Conservation (phyloP, 2,329 filamentous ascomycete genomes). For the Alternaria novae-zelandiae region DNA sequence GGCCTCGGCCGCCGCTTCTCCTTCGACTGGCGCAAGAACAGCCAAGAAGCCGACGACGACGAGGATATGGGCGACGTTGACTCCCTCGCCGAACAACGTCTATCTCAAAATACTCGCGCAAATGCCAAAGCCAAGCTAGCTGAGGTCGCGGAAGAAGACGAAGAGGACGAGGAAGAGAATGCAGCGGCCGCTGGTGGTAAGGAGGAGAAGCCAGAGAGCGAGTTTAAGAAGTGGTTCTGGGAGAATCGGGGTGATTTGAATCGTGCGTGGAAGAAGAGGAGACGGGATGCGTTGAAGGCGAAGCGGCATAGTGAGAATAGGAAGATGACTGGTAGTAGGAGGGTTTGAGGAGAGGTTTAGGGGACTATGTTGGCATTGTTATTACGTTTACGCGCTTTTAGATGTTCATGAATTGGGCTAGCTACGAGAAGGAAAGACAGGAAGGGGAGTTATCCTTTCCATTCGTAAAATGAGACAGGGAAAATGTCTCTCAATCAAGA, state of each 20-base stretch:
- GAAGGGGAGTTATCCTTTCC: background rate
- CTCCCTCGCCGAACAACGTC: conserved; percentile 27
- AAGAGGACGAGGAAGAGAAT: conserved; percentile 24
- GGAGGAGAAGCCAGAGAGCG: conserved; percentile 56
- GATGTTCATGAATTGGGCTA: background rate
- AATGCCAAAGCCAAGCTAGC: conserved; percentile 27
- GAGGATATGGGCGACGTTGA: conserved; percentile 45
- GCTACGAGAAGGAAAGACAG: background rate
- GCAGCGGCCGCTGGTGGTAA: conserved; percentile 10
- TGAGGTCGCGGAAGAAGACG: conserved; percentile 37
- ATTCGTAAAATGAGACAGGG: background rate
- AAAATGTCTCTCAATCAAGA: background rate
- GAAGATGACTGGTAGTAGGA: conserved; percentile 45
- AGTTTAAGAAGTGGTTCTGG: conserved; percentile 69
- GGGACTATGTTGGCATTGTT: background rate
- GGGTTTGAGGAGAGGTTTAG: background rate
- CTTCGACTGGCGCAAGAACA: conserved; percentile 54
- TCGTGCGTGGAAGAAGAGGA: conserved; percentile 60
- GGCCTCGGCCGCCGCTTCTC: conserved; percentile 70
- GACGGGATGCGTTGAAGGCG: conserved; percentile 66
- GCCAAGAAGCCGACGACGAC: conserved; percentile 54
- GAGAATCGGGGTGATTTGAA: conserved; percentile 58
- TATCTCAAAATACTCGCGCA: conserved; percentile 40
- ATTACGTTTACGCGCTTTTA: background rate
- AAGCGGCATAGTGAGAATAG: conserved; percentile 66